Base-by-base conservation (phyloP, 177 flowering plant species). In the Vitis hybrid region DNA sequence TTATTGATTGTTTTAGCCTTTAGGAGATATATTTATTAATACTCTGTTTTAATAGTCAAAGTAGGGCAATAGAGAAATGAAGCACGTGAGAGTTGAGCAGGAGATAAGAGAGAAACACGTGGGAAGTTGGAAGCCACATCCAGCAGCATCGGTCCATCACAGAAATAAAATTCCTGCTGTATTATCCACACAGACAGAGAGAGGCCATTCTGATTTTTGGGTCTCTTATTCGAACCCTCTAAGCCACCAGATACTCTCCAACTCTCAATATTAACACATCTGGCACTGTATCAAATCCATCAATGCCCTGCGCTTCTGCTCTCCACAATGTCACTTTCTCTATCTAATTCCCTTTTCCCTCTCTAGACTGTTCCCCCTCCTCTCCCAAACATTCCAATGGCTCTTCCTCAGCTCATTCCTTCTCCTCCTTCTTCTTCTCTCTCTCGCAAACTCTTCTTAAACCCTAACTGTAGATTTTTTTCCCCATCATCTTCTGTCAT, bases 371-470 rank as follows among this genome's bases (percentile, higher is more conserved):
- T 40, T 13, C 10, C n/a, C 11, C 18, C 11, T 35, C 60, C 13
- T 27, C 68, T 30, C 57, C 46, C 46, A 40, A 40, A 40, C 1
- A 40, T 40, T 40, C 8, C 65, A 75, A 87, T 88, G 91, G 87
- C 96, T 35, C 74, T 85, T 27, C 88, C 88, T 15, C 92, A 87
- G 52, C 78, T 85, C 64, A 49, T 82, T 40, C 85, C 83, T 13
- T 80, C 92, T 1, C 66, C 79, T 35, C 67, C 87, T 4, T 66
- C 85, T 19, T 78, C 90, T 0, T 64, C 84, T 4, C 75, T 83
- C 72, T 15, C 76, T 11, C 81, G 52, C 80, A 77, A 76, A 60
- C 78, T 76, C 56, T 72, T 72, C 46, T 64, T 81, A 66, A 67
- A 71, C 78, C 82, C 80, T 56, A 77, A 68, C 66, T 72, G 72